Percentiles rank a stretch among this genome's conserved stretches.
These are phyloP conservation scores for Phytopythium oedochilum DNA, from an alignment of 352 stramenopile species.

Conservation along the genomic window DNA sequence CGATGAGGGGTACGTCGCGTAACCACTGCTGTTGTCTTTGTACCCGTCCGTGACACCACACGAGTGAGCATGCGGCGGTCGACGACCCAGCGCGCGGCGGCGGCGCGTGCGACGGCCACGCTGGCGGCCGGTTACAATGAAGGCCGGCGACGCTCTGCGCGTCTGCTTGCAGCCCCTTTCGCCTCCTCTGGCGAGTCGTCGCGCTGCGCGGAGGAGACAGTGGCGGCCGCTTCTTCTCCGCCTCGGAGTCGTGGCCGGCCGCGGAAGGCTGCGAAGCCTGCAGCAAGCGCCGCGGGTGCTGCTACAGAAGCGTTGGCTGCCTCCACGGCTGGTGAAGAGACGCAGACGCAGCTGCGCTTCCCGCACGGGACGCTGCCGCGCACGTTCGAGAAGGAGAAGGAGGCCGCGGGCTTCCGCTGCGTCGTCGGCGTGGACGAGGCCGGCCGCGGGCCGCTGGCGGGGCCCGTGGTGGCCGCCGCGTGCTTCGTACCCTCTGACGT, in stretches of 20 bases:
- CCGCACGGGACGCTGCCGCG: slow-evolving; percentile 51
- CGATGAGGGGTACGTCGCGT: no score
- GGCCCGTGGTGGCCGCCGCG: slow-evolving; percentile 80
- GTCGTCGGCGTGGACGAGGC: slow-evolving; percentile 97
- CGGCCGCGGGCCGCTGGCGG: slow-evolving; percentile 92
- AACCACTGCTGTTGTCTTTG: background rate
- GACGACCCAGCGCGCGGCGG: slow-evolving; percentile 14
- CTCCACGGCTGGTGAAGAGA: no score
- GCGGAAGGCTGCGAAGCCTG: background rate
- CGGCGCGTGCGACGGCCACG: slow-evolving; percentile 4
- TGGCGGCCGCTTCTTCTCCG: background rate
- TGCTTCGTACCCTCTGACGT: slow-evolving; percentile 79
- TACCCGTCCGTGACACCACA: background rate
- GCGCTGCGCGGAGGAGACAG: slow-evolving; percentile 2
- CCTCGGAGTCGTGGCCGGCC: background rate
- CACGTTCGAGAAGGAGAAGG: slow-evolving; percentile 43
- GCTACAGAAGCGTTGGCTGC: no score
- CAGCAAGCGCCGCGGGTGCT: no score
- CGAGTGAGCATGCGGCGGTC: slow-evolving; percentile 17
- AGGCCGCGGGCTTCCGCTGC: slow-evolving; percentile 46
- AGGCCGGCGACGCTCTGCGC: slow-evolving; percentile 17
- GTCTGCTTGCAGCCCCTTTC: slow-evolving; percentile 4
- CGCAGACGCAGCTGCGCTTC: slow-evolving; percentile 12
- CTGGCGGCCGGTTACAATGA: slow-evolving; percentile 12
- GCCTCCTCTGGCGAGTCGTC: background rate